Base-by-base conservation (phyloP, 2,329 filamentous ascomycete genomes). In the Fusarium napiforme region DNA sequence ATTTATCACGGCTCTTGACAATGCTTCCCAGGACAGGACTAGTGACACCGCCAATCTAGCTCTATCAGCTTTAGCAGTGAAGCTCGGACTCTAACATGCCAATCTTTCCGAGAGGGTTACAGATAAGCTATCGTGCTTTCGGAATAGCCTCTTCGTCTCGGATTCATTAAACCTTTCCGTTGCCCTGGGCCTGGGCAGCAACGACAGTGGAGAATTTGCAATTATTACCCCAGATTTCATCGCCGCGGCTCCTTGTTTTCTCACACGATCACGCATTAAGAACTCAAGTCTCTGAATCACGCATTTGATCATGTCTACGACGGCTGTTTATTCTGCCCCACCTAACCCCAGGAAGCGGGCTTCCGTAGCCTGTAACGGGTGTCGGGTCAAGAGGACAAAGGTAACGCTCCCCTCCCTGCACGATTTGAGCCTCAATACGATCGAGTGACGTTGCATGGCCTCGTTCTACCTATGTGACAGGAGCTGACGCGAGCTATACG, bases 321-420 rank as follows among this genome's bases (percentile, higher is more conserved):
- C 47, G 8, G 15, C 58, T 56, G 26, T 55, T 26, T 26, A 55
- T 32, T 19, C 5, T 16, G 49, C 37, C 23, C 58, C 36, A 55
- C 28, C 49, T 43, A 65, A 65, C 21, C 62, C 59, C 3, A 53
- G 62, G 32, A 65, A 65, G 40, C 50, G 62, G 46, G 62, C 62
- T n/a, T 65, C 62, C 2, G n/a, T 65, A 16, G 62, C 62, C 32
- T 65, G 62, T 9, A 65, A 65, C 11, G 62, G 62, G 1, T 65
- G 62, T 7, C n/a, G 62, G 4, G 39, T 45, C 26, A 65, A 65
- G 39, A 63, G 62, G 15, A 65, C 62, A 40, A 65, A 65, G 59
- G 62, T 65, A 36, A 45, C 4, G 4, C 19, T n/a, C 26, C 23
- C 30, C 6, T 10, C n/a, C 16, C 18, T 53, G 10, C 23, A 23